Base-by-base conservation (phyloP, 2,329 filamentous ascomycete genomes). In the Capronia epimyces region DNA sequence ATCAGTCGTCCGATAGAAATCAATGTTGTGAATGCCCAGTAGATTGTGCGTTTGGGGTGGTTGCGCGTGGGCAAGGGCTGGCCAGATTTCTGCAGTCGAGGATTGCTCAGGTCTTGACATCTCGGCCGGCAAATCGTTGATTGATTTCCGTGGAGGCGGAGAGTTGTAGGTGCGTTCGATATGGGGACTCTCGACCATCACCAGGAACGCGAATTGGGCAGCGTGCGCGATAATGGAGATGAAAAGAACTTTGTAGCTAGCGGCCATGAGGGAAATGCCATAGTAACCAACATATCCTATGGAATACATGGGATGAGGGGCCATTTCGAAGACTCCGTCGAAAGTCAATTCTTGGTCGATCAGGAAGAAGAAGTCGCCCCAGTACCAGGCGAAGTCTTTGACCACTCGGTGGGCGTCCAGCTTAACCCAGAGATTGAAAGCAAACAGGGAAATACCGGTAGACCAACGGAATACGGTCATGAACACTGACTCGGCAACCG, bases 321-420 rank as follows among this genome's bases (percentile, higher is more conserved):
- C 93, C 84, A 98, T 94, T 72, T 98, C 93, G 67, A 97, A 98
- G 57, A 98, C 93, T 50, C 93, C 93, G 66, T 98, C 93, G 69
- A 98, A 98, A 43, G 90, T 97, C 67, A 98, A 77, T 66, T 95
- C 89, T 72, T 97, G 90, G 70, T 98, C 93, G 68, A 98, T 88
- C 65, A 98, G 83, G 71, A 89, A 98, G 77, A 97, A 98, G 72
- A 97, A 97, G 70, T 98, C 93, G 55, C 93, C 93, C 93, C 93
- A 98, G 71, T 97, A 98, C 93, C 93, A 98, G 22, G 93, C 93
- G 72, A 90, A 98, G 71, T 98, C 93, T 71, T 97, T 97, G 66
- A 98, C 93, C 43, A 98, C 93, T 55, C 93, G 81, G 69, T 98
- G 93, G 16, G 93, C 93, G 70, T 98, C 93, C 56, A 98, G 78